phyloP scores from a whole-genome alignment of 192 early-diverging fungal species.

The Podochytrium sp. region DNA sequence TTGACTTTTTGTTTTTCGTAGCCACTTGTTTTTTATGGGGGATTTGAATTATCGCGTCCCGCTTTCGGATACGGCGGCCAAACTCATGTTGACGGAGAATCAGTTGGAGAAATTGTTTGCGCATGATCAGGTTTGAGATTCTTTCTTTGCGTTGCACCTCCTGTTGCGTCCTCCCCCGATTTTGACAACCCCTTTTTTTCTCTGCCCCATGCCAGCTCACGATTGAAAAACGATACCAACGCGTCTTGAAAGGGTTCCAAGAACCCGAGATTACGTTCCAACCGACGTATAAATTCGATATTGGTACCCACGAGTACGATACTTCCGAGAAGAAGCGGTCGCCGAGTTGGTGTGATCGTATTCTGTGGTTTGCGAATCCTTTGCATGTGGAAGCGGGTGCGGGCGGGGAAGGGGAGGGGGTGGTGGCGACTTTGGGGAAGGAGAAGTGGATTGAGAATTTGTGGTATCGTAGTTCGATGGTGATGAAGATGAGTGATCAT shows the following conservation, averaged over 20 bases:
- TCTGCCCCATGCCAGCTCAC: slow-evolving; percentile 48
- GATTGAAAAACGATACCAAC: slow-evolving; percentile 62
- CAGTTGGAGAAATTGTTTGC: slow-evolving; percentile 69
- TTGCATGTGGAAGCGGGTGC: slow-evolving; percentile 19
- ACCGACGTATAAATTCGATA: slow-evolving; percentile 93
- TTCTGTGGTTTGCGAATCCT: slow-evolving; percentile 80
- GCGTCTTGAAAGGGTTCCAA: slow-evolving; percentile 84
- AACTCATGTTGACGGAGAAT: slow-evolving; percentile 53
- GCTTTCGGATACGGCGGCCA: slow-evolving; percentile 66
- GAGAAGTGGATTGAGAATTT: slow-evolving; percentile 49
- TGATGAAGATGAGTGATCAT: slow-evolving; percentile 81
- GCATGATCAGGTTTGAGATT: slow-evolving; percentile 75
- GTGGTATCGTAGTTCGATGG: slow-evolving; percentile 65
- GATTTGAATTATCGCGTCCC: slow-evolving; percentile 94
- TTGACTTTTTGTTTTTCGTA: slow-evolving; percentile 24
- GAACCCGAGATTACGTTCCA: slow-evolving; percentile 78
- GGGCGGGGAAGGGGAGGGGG: not conserved
- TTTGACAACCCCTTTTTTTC: not conserved
- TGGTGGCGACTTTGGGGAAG: not conserved
- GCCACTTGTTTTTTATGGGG: slow-evolving; percentile 88
- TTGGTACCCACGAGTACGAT: slow-evolving; percentile 82
- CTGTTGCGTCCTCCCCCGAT: too few species aligned
- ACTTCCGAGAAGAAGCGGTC: slow-evolving; percentile 79
- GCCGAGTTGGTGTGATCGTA: slow-evolving; percentile 94
- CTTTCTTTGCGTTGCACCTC: too few species aligned